Percentiles rank a stretch among this genome's conserved stretches.
Conservation (phyloP, 345 rosid species). For the Populus davidiana region DNA sequence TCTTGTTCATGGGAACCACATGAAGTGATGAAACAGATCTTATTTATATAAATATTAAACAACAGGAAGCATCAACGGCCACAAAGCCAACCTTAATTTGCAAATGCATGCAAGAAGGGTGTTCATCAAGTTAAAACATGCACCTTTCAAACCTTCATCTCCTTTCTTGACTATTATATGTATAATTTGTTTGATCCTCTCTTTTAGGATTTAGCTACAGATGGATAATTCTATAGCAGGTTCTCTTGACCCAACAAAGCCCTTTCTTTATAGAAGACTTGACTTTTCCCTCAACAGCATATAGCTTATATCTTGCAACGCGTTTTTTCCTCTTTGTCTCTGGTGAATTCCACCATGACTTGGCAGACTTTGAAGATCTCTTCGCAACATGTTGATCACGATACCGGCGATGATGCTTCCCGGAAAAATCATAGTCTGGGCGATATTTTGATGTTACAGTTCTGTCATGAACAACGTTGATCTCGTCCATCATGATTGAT, state of each 20-base stretch:
- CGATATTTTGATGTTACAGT: conserved; percentile 6
- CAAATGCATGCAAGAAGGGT: background rate
- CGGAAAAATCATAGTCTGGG: background rate
- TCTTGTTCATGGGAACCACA: background rate
- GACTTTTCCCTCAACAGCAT: conserved; percentile 45
- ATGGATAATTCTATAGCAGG: conserved; percentile 37
- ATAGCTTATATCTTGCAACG: conserved; percentile 49
- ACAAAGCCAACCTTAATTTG: background rate
- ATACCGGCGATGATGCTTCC: background rate
- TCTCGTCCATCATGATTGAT: background rate
- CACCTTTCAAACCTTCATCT: background rate
- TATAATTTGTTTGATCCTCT: background rate
- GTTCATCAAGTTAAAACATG: background rate
- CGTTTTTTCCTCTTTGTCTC: conserved; percentile 49
- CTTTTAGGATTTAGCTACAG: background rate
- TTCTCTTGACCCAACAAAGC: conserved; percentile 48
- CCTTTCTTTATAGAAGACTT: conserved; percentile 46
- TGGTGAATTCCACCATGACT: conserved; percentile 40
- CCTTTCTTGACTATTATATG: background rate
- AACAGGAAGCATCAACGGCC: background rate
- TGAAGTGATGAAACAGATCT: background rate
- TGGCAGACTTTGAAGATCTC: background rate
- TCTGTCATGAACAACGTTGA: background rate
- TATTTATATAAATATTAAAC: background rate
- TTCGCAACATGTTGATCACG: background rate